Base-by-base conservation (phyloP, 495 filamentous ascomycete species). In the Trichocladium uniseriatum region DNA sequence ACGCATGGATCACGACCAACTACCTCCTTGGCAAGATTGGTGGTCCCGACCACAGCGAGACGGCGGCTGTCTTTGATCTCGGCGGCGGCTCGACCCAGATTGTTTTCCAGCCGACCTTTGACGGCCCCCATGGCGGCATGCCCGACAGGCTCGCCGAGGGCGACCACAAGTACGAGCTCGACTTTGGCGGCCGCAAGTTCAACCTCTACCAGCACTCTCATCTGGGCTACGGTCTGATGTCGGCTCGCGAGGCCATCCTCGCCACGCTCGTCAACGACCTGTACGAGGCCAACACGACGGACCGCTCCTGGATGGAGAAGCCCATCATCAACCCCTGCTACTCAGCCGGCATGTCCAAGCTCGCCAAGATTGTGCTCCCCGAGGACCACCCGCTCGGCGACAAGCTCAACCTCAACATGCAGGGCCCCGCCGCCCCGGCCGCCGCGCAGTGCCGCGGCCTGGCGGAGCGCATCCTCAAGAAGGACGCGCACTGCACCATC, bases 1-100 rank as follows among this genome's bases (percentile, higher is more conserved):
- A 94, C 58, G 94, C 92, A 45, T 98, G 92, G 92, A 94, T 98
- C 66, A 98, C 92, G 3, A 89, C 87, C 49, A 98, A 98, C 70
- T 98, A 97, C 70, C 82, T 98, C 35, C 81, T 97, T 16, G 91
- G 90, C 45, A 98, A 96, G 73, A 97, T 97, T 60, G 94, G 92
- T 56, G 86, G 85, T 19, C 85, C 88, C 6, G 89, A 95, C 56
- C 79, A 94, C 57, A 87, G 78, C 46, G 84, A 86, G 13, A 97
- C 92, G 2, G 92, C 91, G 36, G 92, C 92, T 24, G 77, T 97
- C 48, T 95, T 98, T 57, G 92, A 98, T 66, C 80, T 98, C 46
- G 92, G 91, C 56, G 92, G 92, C 59, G 92, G 91, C 38, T 95
- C 88, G 14, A 98, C 92, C 20, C 92, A 98, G 71, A 95, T 98